Conservation (phyloP, 208 protist species). For the Leishmania braziliensis region DNA sequence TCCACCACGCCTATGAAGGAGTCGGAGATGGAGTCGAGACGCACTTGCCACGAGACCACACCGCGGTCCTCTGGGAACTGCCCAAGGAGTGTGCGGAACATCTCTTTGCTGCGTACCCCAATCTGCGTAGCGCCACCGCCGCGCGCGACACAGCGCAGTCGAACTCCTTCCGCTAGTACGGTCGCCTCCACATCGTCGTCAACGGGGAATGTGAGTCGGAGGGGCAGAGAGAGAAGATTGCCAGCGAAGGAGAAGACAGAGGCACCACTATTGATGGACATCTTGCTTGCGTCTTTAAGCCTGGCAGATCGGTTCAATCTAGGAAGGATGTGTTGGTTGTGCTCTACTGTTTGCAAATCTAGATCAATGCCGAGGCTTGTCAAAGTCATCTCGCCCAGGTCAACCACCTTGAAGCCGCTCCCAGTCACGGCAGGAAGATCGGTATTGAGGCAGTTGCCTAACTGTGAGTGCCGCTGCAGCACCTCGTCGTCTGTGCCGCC, state of each 20-base stretch:
- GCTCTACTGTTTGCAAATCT: conserved; percentile 48
- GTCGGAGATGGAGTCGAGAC: conserved; percentile 64
- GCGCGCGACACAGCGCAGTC: conserved; percentile 58
- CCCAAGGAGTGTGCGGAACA: conserved; percentile 41
- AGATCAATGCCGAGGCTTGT: conserved; percentile 51
- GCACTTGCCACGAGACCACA: conserved; percentile 70
- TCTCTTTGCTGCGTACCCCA: conserved; percentile 79
- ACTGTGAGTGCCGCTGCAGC: conserved; percentile 46
- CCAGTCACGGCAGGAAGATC: conserved; percentile 57
- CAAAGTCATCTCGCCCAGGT: conserved; percentile 56
- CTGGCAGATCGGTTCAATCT: neutral
- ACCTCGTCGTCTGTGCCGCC: conserved; percentile 71
- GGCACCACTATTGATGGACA: conserved; percentile 5
- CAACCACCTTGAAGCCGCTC: conserved; percentile 58
- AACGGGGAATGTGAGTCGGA: conserved; percentile 63
- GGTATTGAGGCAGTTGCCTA: conserved; percentile 34
- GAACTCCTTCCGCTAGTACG: conserved; percentile 52
- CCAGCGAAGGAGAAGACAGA: neutral
- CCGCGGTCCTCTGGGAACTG: conserved; percentile 59
- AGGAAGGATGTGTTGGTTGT: too few species aligned
- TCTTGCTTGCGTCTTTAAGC: neutral
- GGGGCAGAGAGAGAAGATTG: conserved; percentile 1
- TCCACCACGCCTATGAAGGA: conserved; percentile 83
- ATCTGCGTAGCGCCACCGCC: conserved; percentile 53
- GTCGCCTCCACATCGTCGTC: conserved; percentile 71